These are phyloP conservation scores for Talaromyces trachyspermus DNA, from an alignment of 495 filamentous ascomycete species.

Conservation along the genomic window DNA sequence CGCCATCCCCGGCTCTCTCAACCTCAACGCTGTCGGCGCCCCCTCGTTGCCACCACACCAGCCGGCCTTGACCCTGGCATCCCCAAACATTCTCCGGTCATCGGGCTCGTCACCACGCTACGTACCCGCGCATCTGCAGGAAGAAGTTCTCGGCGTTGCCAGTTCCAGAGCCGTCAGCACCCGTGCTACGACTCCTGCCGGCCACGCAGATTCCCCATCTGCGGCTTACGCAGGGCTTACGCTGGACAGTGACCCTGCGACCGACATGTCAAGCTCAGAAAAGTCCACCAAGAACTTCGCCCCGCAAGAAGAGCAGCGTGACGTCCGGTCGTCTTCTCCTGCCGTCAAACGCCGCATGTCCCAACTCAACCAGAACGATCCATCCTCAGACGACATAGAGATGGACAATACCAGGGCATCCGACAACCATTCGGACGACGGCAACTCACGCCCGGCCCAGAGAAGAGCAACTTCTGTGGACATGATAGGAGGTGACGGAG, in stretches of 20 bases:
- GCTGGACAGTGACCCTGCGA: slow-evolving; percentile 53
- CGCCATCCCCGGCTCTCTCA: slow-evolving; percentile 19
- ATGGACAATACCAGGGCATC: slow-evolving; percentile 12
- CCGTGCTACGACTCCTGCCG: slow-evolving; percentile 41
- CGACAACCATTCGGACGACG: slow-evolving; percentile 7
- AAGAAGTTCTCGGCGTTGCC: slow-evolving; percentile 43
- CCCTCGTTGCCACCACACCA: slow-evolving; percentile 19
- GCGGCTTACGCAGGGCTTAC: slow-evolving; percentile 67
- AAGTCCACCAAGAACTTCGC: slow-evolving; percentile 18
- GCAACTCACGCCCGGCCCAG: slow-evolving; percentile 19
- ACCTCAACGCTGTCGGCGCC: slow-evolving; percentile 12
- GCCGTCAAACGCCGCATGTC: slow-evolving; percentile 46
- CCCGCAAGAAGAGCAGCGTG: slow-evolving; percentile 12
- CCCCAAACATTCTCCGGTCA: slow-evolving; percentile 38
- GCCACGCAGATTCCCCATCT: slow-evolving; percentile 57
- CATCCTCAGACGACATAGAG: slow-evolving; percentile 24
- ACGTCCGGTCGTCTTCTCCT: slow-evolving; percentile 41
- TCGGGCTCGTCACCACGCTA: slow-evolving; percentile 39
- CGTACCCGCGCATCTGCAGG: slow-evolving; percentile 55
- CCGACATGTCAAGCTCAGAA: slow-evolving; percentile 42
- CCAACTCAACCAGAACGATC: slow-evolving; percentile 31
- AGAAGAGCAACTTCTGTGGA: slow-evolving; percentile 16
- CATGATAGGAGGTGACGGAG: slow-evolving; percentile 15
- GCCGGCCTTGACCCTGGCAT: slow-evolving; percentile 39
- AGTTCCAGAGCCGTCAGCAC: slow-evolving; percentile 21